phyloP scores from a whole-genome alignment of 2,329 filamentous ascomycete genomes.

The Fusarium denticulatum region DNA sequence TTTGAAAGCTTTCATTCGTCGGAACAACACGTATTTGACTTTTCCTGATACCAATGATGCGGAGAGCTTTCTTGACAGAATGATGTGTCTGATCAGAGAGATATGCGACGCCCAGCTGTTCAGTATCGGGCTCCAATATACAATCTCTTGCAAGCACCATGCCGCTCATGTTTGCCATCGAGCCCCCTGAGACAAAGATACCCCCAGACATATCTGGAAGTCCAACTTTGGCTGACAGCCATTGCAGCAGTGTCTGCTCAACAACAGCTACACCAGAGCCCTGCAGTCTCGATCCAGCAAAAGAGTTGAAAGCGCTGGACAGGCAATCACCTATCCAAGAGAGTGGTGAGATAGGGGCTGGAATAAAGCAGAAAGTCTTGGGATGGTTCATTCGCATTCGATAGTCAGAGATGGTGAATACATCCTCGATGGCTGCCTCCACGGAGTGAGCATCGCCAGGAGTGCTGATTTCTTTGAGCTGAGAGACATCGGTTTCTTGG shows the following conservation, averaged over 20 bases:
- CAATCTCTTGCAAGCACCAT: slow-evolving; percentile 11
- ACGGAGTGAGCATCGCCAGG: background rate
- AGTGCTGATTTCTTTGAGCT: background rate
- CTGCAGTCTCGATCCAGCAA: slow-evolving; percentile 4
- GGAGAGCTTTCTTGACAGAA: slow-evolving; percentile 5
- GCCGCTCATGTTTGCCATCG: slow-evolving; percentile 22
- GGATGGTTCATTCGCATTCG: slow-evolving; percentile 17
- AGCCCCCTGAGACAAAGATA: slow-evolving; percentile 12
- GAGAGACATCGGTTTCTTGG: background rate
- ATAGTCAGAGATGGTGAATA: slow-evolving; percentile 2
- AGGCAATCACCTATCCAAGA: slow-evolving; percentile 13
- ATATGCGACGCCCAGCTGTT: background rate
- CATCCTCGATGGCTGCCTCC: background rate
- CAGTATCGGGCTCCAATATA: background rate
- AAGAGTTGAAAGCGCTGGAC: slow-evolving; percentile 14
- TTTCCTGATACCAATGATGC: background rate
- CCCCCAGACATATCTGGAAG: slow-evolving; percentile 5
- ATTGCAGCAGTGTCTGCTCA: slow-evolving; percentile 6
- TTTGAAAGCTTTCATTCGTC: background rate
- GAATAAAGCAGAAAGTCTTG: slow-evolving; percentile 5
- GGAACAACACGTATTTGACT: background rate
- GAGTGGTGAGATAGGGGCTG: background rate
- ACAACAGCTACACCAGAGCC: slow-evolving; percentile 6
- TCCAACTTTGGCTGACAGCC: slow-evolving; percentile 3
- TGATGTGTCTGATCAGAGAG: slow-evolving; percentile 15